Percentiles rank a stretch among this genome's conserved stretches.
phyloP scores from a whole-genome alignment of 441 rosid genomes.

The Bocquillonia castaneifolia region DNA sequence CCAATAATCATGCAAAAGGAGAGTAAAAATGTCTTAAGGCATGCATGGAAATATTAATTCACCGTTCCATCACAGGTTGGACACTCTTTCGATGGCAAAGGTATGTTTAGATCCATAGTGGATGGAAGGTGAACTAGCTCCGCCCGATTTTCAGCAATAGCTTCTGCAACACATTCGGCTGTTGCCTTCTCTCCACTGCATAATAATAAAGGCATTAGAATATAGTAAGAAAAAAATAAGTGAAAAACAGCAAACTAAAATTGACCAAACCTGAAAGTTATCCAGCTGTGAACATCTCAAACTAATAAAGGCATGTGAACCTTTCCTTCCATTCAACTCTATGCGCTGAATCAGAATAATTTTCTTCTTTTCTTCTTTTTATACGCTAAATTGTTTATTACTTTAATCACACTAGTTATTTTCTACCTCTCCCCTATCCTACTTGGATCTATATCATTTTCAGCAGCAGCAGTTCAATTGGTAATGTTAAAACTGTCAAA shows the following conservation, averaged over 20 bases:
- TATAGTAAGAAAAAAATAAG: not conserved
- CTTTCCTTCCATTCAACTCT: not conserved
- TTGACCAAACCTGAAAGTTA: not conserved
- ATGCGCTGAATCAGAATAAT: not conserved
- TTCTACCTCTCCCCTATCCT: not conserved
- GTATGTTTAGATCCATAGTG: slow-evolving; percentile 48
- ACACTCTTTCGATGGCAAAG: slow-evolving; percentile 82
- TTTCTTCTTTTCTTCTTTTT: not conserved
- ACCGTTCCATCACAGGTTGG: slow-evolving; percentile 92
- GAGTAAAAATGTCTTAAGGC: slow-evolving; percentile 5
- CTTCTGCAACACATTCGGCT: slow-evolving; percentile 72
- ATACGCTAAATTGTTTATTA: not conserved
- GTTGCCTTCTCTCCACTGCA: slow-evolving; percentile 91
- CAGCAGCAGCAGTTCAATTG: not conserved
- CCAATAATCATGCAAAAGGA: slow-evolving; percentile 1
- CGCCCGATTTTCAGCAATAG: slow-evolving; percentile 74
- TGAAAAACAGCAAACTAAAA: not conserved
- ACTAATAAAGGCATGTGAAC: not conserved
- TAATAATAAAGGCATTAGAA: slow-evolving; percentile 16
- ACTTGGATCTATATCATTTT: not conserved
- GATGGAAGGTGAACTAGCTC: slow-evolving; percentile 80
- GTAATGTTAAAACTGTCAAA: not conserved
- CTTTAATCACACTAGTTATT: not conserved
- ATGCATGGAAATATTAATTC: slow-evolving; percentile 22
- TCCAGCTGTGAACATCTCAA: not conserved